A percentile compares a stretch with the other conserved stretches of the same genome.
These are phyloP conservation scores for Trametes hirsuta DNA, from an alignment of 1,284 basidiomycete genomes.

Conservation along the genomic window DNA sequence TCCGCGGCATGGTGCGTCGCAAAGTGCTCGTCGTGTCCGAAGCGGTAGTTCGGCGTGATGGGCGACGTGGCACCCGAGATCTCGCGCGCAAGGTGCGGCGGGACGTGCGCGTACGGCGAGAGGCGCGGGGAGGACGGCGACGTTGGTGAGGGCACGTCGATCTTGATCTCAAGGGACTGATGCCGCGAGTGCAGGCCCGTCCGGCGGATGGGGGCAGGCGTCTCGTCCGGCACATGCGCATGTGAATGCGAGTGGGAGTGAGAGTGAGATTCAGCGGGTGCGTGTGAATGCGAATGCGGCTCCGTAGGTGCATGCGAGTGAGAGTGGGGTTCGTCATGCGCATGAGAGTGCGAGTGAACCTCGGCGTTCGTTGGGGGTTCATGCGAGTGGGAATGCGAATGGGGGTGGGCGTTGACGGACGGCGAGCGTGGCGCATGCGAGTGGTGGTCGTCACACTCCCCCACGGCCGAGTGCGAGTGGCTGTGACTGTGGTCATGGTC, in stretches of 20 bases:
- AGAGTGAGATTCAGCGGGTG: constrained; percentile 33
- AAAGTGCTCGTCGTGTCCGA: constrained; percentile 64
- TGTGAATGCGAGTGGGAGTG: constrained; percentile 16
- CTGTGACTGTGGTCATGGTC: constrained; percentile 26
- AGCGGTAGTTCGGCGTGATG: constrained; percentile 61
- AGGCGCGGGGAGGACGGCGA: constrained; percentile 16
- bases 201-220: neutral
- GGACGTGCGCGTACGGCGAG: neutral
- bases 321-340: constrained; percentile 31
- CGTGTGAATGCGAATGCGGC: constrained; percentile 39
- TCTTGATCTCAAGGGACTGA: constrained; percentile 24
- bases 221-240: constrained; percentile 11
- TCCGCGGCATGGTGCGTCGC: constrained; percentile 53
- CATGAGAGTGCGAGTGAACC: constrained; percentile 36
- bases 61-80: constrained; percentile 40
- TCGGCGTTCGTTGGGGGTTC: constrained; percentile 12
- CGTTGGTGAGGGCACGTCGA: constrained; percentile 9
- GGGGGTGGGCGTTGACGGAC: constrained; percentile 35
- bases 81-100: constrained; percentile 12
- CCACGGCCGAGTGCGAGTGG: constrained; percentile 30
- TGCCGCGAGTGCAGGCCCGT: constrained; percentile 20
- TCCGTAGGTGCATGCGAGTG: constrained; percentile 34
- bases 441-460: constrained; percentile 25
- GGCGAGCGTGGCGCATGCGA: constrained; percentile 29
- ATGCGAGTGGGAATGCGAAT: constrained; percentile 30